Base-by-base conservation (phyloP, 2,329 filamentous ascomycete species). In the Beauveria caledonica region DNA sequence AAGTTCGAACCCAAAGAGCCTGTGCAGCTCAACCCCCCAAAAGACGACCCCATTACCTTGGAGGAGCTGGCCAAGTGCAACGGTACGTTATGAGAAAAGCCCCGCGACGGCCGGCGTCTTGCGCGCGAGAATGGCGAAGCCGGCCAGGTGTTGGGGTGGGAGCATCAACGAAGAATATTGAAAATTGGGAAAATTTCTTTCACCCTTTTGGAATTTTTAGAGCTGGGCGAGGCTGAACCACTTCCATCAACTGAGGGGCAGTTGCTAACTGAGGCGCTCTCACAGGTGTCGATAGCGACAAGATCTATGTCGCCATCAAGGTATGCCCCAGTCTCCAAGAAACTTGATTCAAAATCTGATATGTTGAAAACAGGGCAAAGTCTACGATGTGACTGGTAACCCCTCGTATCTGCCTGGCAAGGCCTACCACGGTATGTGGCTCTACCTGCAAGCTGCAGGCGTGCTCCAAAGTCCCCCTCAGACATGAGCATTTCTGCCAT, bases 341-440 rank as follows among this genome's bases (percentile, higher is more conserved):
- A 17, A 53, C 51, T 52, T 39, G 10, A 13, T 19, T 17, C 9
- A 25, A 8, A 11, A 29, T 8, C 40, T 59, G 7, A 66, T 66
- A 54, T 63, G 23, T 52, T n/a, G 61, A 36, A 42, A 48, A 59
- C 62, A 96, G 88, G 93, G 94, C 67, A 90, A 88, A 63, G 88
- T 99, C 57, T 99, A 97, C 70, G 93, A 99, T 70, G 94, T 99
- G 63, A 91, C 85, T 25, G 89, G 88, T 56, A 99, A 97, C 46
- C 27, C n/a, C 5, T 61, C 60, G 19, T 61, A 61, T 52, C 23
- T 57, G 39, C 60, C 60, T 15, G 60, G 60, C 74, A 86, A 89
- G 65, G 86, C 89, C 17, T 99, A 99, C 72, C 85, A 86, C 51
- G 86, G 89, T 10, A 88, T 86, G 25, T 92, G 19, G 21, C 10